Evolutionary conservation across 2,329 filamentous ascomycete genomes (phyloP).

Genomic region (Lecanoromycetidae sp.): DNA sequence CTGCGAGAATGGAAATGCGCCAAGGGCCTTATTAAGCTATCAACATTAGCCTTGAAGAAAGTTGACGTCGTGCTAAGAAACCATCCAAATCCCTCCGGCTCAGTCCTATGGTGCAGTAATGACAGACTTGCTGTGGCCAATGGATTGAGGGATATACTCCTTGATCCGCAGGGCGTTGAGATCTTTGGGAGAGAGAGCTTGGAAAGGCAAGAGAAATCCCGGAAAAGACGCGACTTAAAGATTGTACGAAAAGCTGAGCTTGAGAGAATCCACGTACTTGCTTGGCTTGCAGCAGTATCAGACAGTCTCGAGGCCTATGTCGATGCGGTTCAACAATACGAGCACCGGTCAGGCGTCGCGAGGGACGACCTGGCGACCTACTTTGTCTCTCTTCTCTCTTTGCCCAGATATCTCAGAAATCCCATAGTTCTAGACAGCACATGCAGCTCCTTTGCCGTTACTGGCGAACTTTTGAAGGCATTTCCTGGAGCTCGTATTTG

Average conservation of each 20-base stretch:
- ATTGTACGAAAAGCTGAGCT: background rate
- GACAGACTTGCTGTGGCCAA: background rate
- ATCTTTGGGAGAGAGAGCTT: background rate
- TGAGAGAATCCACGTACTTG: no score
- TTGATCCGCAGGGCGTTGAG: slow-evolving; percentile 1
- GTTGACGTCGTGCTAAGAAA: background rate
- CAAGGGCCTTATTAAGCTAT: no score
- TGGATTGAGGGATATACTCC: background rate
- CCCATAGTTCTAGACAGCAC: slow-evolving; percentile 22
- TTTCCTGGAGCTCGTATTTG: slow-evolving; percentile 11
- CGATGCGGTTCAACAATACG: no score
- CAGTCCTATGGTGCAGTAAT: background rate
- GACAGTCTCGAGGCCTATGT: no score
- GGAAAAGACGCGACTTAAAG: background rate
- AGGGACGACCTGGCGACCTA: background rate
- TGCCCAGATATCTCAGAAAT: background rate
- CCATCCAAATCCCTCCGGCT: background rate
- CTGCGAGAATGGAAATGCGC: no score
- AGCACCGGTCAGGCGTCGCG: background rate
- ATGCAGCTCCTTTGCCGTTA: slow-evolving; percentile 22
- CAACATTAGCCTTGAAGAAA: no score
- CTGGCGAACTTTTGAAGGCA: slow-evolving; percentile 18
- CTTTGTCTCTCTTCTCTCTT: background rate
- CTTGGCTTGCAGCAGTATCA: no score
- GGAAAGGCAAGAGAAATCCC: background rate